phyloP scores from a whole-genome alignment of 306 rosid species.

The Cicer chorassanicum region DNA sequence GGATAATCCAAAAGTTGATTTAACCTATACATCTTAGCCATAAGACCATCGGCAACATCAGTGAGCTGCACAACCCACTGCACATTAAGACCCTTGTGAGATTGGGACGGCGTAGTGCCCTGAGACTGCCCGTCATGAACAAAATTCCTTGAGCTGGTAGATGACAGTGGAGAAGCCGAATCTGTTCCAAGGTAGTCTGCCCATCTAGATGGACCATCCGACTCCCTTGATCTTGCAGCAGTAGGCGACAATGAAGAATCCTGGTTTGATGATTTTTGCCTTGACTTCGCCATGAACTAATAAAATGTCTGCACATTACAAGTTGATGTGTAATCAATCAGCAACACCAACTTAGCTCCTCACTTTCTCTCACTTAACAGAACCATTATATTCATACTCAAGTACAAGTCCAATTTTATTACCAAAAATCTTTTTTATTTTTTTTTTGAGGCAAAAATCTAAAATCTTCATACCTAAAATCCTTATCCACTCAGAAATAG shows the following conservation, averaged over 20 bases:
- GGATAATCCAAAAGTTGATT: slow-evolving; percentile 97
- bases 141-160: slow-evolving; percentile 67
- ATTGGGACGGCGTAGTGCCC: slow-evolving; percentile 62
- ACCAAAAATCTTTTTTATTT: background rate
- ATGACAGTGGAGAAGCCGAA: slow-evolving; percentile 63
- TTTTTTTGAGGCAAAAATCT: background rate
- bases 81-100: slow-evolving; percentile 80
- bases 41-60: slow-evolving; percentile 94
- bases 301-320: slow-evolving; percentile 55
- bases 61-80: slow-evolving; percentile 93
- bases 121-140: slow-evolving; percentile 71
- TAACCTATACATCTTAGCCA: slow-evolving; percentile 97
- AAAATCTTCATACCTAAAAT: background rate
- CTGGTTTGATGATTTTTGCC: slow-evolving; percentile 64
- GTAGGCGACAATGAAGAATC: slow-evolving; percentile 85
- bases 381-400: background rate
- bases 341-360: slow-evolving; percentile 27
- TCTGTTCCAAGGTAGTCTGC: slow-evolving; percentile 86
- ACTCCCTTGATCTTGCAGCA: slow-evolving; percentile 73
- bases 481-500: slow-evolving; percentile 32
- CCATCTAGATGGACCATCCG: slow-evolving; percentile 94
- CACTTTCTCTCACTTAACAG: slow-evolving; percentile 22
- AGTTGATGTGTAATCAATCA: slow-evolving; percentile 6
- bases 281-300: slow-evolving; percentile 72
- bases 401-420: slow-evolving; percentile 24